Evolutionary conservation across 2,329 filamentous ascomycete genomes (phyloP).

Genomic region (Pseudonectria foliicola): DNA sequence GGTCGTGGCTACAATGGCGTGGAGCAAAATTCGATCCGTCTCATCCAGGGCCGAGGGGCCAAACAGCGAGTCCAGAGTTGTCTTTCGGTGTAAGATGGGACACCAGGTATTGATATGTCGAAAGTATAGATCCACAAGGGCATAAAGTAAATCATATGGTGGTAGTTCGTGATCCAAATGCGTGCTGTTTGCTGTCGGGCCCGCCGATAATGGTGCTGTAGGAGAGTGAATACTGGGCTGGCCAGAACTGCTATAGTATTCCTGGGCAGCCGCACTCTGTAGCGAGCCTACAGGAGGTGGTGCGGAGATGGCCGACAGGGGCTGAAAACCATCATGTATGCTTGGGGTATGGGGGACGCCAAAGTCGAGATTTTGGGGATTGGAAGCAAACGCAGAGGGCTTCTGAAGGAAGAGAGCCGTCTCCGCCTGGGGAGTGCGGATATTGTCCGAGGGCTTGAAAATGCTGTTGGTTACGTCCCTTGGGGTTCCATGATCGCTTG

Average conservation of each 20-base stretch:
- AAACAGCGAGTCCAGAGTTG: conserved; percentile 76
- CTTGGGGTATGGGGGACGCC: conserved; percentile 39
- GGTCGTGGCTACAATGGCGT: conserved; percentile 84
- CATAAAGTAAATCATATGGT: conserved; percentile 67
- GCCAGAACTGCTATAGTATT: conserved; percentile 38
- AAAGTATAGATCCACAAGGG: conserved; percentile 69
- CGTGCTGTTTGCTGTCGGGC: conserved; percentile 26
- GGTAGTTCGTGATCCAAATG: conserved; percentile 58
- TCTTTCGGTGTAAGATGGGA: conserved; percentile 79
- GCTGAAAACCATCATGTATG: conserved; percentile 43
- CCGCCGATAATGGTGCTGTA: conserved; percentile 41
- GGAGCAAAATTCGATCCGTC: conserved; percentile 72
- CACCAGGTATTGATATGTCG: conserved; percentile 80
- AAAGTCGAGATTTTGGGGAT: conserved; percentile 44
- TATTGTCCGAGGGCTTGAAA: conserved; percentile 43
- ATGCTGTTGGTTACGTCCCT: conserved; percentile 37
- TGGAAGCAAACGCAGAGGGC: conserved; percentile 40
- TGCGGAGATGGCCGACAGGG: conserved; percentile 32
- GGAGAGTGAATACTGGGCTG: conserved; percentile 49
- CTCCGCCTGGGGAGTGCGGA: conserved; percentile 49
- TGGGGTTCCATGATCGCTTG: conserved; percentile 51
- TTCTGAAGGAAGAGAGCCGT: conserved; percentile 56
- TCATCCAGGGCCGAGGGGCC: conserved; percentile 70
- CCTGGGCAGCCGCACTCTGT: conserved; percentile 37
- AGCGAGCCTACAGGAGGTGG: conserved; percentile 28